Evolutionary conservation across 2,329 filamentous ascomycete species (phyloP).

Genomic region (Nothophaeocryptopus gaeumannii): DNA sequence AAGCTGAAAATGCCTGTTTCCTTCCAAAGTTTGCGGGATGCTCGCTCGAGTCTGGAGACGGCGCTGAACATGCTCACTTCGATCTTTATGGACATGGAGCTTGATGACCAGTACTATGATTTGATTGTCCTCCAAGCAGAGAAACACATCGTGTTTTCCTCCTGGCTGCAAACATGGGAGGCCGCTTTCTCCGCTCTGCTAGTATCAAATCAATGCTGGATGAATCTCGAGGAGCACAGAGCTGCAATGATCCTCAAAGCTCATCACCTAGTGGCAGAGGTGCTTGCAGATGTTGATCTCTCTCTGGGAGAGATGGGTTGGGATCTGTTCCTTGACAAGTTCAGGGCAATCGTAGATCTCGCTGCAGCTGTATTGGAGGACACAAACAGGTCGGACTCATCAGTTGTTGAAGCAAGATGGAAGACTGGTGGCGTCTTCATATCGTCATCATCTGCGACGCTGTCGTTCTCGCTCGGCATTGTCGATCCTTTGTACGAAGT

Average conservation of each 20-base stretch:
- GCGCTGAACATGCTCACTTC: constrained; percentile 23
- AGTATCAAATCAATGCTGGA: constrained; percentile 1
- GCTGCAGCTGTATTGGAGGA: constrained; percentile 21
- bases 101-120: constrained; percentile 27
- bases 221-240: constrained; percentile 20
- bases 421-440: constrained; percentile 20
- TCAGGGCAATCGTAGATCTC: constrained; percentile 26
- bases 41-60: constrained; percentile 18
- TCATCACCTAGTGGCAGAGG: constrained; percentile 26
- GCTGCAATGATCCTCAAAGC: constrained; percentile 28
- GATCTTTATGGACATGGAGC: constrained; percentile 26
- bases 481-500: constrained; percentile 28
- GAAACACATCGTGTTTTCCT: constrained; percentile 21
- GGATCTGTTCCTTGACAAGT: constrained; percentile 23
- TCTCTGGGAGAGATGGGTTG: constrained; percentile 24
- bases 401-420: constrained; percentile 19
- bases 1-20: no score
- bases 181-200: constrained; percentile 21
- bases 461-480: constrained; percentile 25
- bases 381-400: constrained; percentile 7
- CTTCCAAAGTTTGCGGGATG: constrained; percentile 12
- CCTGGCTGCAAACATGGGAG: constrained; percentile 26
- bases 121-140: constrained; percentile 21
- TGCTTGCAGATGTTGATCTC: constrained; percentile 24
- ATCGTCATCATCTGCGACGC: constrained; percentile 15